A percentile compares a stretch with the other conserved stretches of the same genome.
Evolutionary conservation across 352 stramenopile species (phyloP).

Genomic region (Phytophthora lateralis): DNA sequence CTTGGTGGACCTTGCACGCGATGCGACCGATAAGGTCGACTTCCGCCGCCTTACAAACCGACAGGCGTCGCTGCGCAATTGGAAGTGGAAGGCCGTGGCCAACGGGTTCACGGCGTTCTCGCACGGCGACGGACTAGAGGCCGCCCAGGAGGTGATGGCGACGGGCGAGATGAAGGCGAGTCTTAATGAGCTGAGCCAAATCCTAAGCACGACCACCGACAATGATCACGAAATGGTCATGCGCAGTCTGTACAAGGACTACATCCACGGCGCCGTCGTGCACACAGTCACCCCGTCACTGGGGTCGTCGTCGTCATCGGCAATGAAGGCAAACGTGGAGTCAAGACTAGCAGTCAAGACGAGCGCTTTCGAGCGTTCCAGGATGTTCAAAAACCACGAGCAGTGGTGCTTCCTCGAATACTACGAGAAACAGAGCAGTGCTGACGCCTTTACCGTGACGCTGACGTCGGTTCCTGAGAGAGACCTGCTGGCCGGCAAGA

Average conservation of each 20-base stretch:
- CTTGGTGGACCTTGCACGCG: slow-evolving; percentile 27
- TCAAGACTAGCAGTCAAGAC: slow-evolving; percentile 40
- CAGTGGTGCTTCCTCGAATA: slow-evolving; percentile 48
- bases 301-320: slow-evolving; percentile 9
- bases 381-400: slow-evolving; percentile 48
- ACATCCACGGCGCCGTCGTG: slow-evolving; percentile 54
- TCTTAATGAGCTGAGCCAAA: slow-evolving; percentile 40
- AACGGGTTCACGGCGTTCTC: slow-evolving; percentile 40
- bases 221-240: slow-evolving; percentile 43
- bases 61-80: slow-evolving; percentile 34
- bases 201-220: slow-evolving; percentile 39
- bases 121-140: slow-evolving; percentile 40
- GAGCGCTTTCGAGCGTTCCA: slow-evolving; percentile 41
- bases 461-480: slow-evolving; percentile 36
- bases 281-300: slow-evolving; percentile 26
- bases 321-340: slow-evolving; percentile 18
- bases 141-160: slow-evolving; percentile 34
- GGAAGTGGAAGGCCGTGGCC: slow-evolving; percentile 41
- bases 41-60: slow-evolving; percentile 33
- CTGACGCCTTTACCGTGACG: slow-evolving; percentile 33
- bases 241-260: slow-evolving; percentile 49
- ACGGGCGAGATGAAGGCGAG: slow-evolving; percentile 42
- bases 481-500: slow-evolving; percentile 43
- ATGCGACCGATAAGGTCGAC: slow-evolving; percentile 33
- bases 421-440: slow-evolving; percentile 31